Percentiles rank a stretch among this genome's conserved stretches.
Conservation (phyloP, 495 filamentous ascomycete species). For the Penicillium paxilli region DNA sequence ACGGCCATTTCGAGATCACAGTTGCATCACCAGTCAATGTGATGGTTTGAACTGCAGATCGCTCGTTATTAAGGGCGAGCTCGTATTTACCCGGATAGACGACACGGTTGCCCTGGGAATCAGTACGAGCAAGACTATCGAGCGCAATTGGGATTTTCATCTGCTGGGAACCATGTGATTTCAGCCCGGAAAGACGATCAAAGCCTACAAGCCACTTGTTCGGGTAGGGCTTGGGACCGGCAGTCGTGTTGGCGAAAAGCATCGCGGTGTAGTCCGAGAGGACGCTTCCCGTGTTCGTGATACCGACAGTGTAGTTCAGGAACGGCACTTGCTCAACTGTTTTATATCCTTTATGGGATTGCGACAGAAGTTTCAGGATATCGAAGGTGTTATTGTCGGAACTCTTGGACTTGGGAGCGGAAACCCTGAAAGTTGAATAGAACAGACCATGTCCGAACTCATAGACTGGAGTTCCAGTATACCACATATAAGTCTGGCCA, state of each 20-base stretch:
- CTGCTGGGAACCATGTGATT: constrained; percentile 32
- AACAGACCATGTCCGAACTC: constrained; percentile 58
- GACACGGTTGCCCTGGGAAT: constrained; percentile 58
- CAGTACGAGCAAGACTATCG: constrained; percentile 57
- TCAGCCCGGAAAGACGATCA: constrained; percentile 48
- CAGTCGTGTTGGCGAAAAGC: constrained; percentile 52
- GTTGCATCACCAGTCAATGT: constrained; percentile 32
- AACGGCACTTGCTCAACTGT: constrained; percentile 38
- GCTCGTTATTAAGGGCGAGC: constrained; percentile 54
- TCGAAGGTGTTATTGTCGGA: constrained; percentile 17
- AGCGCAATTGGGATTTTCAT: constrained; percentile 53
- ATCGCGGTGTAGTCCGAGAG: constrained; percentile 62
- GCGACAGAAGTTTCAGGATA: constrained; percentile 28
- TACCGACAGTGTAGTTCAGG: constrained; percentile 41
- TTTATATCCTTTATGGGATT: constrained; percentile 25
- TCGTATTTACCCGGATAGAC: constrained; percentile 67
- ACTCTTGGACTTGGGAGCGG: constrained; percentile 9
- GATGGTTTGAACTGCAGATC: constrained; percentile 27
- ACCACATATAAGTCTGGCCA: constrained; percentile 65
- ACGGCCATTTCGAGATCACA: constrained; percentile 34
- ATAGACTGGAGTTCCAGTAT: constrained; percentile 52
- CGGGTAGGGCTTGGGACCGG: constrained; percentile 61
- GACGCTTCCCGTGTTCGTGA: constrained; percentile 54
- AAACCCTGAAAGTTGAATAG: constrained; percentile 49
- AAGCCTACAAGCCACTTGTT: constrained; percentile 66